phyloP scores from a whole-genome alignment of 306 rosid species.

The Cercis canadensis region DNA sequence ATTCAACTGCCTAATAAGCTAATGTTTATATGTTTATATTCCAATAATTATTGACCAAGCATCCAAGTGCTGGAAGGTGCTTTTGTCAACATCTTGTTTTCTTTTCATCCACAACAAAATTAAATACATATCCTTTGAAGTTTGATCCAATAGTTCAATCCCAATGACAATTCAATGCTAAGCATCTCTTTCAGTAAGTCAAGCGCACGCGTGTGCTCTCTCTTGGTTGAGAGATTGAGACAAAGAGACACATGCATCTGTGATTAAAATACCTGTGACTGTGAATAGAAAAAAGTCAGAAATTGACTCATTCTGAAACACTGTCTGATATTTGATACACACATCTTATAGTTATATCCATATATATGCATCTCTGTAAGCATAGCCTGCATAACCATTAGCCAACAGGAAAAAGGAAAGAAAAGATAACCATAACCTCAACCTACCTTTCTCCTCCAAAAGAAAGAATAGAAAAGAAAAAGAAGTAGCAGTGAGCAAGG shows the following conservation, averaged over 20 bases:
- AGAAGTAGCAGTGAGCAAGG: no score
- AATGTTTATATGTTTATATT: no score
- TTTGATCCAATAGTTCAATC: not conserved
- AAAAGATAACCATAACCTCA: not conserved
- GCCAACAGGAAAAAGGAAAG: no score
- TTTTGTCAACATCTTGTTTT: no score
- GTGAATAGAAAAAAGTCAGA: conserved; percentile 18
- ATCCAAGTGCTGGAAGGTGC: no score
- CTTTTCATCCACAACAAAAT: no score
- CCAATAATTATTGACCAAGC: no score
- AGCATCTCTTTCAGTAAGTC: conserved; percentile 12
- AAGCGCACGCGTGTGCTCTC: conserved; percentile 24
- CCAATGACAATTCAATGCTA: conserved; percentile 6
- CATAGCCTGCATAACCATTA: no score
- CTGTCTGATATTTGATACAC: not conserved
- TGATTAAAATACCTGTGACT: no score
- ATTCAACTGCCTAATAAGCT: no score
- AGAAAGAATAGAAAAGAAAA: no score
- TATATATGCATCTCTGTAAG: no score
- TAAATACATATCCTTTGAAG: not conserved
- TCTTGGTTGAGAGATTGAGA: not conserved
- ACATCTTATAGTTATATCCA: not conserved
- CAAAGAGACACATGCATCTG: conserved; percentile 26
- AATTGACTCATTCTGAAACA: not conserved
- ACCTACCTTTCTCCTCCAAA: not conserved